Percentiles rank a stretch among this genome's conserved stretches.
These are phyloP conservation scores for Hanseniaspora pseudoguilliermondii DNA, from an alignment of 805 yeast species.

Conservation along the genomic window DNA sequence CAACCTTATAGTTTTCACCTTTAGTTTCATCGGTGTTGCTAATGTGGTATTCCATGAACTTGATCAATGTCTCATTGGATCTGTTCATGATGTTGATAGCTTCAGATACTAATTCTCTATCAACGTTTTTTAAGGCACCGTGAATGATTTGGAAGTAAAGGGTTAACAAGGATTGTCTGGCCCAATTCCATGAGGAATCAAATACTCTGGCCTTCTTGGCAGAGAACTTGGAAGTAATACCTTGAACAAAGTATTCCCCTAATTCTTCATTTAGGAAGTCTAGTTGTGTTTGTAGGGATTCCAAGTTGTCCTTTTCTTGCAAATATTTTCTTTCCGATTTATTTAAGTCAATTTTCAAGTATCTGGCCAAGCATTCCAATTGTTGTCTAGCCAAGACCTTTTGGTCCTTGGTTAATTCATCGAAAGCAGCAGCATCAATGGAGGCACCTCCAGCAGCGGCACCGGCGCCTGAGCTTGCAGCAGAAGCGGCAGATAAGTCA, in stretches of 20 bases:
- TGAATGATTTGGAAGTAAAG: conserved; percentile 93
- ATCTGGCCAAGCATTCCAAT: conserved; percentile 85
- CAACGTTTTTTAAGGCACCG: conserved; percentile 80
- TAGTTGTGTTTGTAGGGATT: conserved; percentile 72
- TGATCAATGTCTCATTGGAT: conserved; percentile 82
- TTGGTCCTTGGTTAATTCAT: conserved; percentile 41
- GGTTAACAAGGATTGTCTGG: conserved; percentile 87
- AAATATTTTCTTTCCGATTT: conserved; percentile 78
- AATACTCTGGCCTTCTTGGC: conserved; percentile 87
- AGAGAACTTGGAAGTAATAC: conserved; percentile 82
- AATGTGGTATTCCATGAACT: conserved; percentile 83
- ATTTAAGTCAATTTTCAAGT: conserved; percentile 82
- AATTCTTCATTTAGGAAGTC: conserved; percentile 62
- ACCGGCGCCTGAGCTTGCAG: conserved; percentile 39
- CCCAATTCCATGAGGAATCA: conserved; percentile 99
- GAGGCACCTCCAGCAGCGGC: conserved; percentile 71
- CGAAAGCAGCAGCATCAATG: conserved; percentile 91
- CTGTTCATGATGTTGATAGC: conserved; percentile 97
- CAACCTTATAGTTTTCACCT: conserved; percentile 88
- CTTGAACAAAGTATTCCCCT: conserved; percentile 88
- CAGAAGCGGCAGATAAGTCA: conserved; percentile 53
- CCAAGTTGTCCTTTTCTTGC: conserved; percentile 67
- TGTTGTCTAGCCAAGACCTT: conserved; percentile 39
- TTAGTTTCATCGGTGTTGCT: conserved; percentile 53
- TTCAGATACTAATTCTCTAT: conserved; percentile 89